These are phyloP conservation scores for Candida ponderosae DNA, from an alignment of 805 yeast genomes.

Conservation along the genomic window DNA sequence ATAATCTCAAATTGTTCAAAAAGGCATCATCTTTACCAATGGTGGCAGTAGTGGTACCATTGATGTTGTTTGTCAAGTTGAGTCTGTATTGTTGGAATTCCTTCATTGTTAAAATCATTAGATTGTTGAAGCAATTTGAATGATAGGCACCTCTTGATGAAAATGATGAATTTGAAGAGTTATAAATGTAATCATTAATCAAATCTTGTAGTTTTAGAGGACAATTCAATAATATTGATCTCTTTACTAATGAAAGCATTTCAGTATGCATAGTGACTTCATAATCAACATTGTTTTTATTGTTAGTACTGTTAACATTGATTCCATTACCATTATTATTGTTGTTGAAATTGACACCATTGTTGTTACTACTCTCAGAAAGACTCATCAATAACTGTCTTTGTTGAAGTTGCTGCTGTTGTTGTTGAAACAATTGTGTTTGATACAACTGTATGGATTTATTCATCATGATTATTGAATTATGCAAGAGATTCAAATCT, in stretches of 20 bases:
- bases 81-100: slow-evolving; percentile 25
- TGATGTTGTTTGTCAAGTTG: slow-evolving; percentile 12
- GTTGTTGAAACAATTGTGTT: slow-evolving; percentile 11
- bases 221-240: slow-evolving; percentile 40
- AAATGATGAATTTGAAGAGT: slow-evolving; percentile 18
- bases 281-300: slow-evolving; percentile 9
- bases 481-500: slow-evolving; percentile 38
- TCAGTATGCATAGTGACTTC: slow-evolving; percentile 9
- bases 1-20: slow-evolving; percentile 14
- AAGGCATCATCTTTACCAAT: slow-evolving; percentile 14
- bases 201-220: slow-evolving; percentile 44
- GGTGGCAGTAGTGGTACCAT: slow-evolving; percentile 3
- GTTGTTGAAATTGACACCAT: slow-evolving; percentile 2
- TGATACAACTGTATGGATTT: slow-evolving; percentile 26
- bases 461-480: slow-evolving; percentile 44
- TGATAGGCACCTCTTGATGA: slow-evolving; percentile 24
- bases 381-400: slow-evolving; percentile 2
- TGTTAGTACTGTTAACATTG: slow-evolving; percentile 2
- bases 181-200: slow-evolving; percentile 36
- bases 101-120: slow-evolving; percentile 36
- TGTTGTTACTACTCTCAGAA: too few species aligned
- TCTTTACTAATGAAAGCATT: slow-evolving; percentile 25
- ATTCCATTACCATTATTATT: slow-evolving; percentile 3
- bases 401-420: slow-evolving; percentile 5
- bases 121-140: slow-evolving; percentile 23